Evolutionary conservation across 345 rosid species (phyloP).

Genomic region (Reutealis trisperma): DNA sequence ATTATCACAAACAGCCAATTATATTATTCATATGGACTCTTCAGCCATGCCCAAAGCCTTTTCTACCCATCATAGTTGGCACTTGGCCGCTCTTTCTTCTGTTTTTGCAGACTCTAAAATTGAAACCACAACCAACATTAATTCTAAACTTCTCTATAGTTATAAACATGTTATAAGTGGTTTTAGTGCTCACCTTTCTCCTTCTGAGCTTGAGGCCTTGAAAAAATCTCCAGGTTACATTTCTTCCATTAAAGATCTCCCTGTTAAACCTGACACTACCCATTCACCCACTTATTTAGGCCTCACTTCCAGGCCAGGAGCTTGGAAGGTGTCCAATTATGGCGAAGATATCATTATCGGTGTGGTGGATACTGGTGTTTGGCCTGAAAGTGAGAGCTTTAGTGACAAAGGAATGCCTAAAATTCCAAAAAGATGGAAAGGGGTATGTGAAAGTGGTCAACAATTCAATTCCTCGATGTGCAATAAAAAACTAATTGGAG

Average conservation of each 20-base stretch:
- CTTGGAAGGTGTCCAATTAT: slow-evolving; percentile 32
- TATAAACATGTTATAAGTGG: no score
- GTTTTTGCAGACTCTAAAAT: no score
- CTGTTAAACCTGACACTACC: slow-evolving; percentile 40
- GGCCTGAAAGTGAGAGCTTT: slow-evolving; percentile 56
- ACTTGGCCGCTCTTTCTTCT: no score
- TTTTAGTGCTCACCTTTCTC: slow-evolving; percentile 30
- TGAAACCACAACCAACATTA: no score
- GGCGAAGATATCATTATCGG: slow-evolving; percentile 46
- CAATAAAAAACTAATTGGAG: slow-evolving; percentile 50
- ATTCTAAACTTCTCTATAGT: no score
- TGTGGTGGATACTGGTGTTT: slow-evolving; percentile 48
- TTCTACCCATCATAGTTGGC: no score
- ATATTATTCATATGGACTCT: no score
- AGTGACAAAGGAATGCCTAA: slow-evolving; percentile 34
- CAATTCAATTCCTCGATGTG: slow-evolving; percentile 38
- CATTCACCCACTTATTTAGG: slow-evolving; percentile 44
- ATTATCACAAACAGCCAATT: not conserved
- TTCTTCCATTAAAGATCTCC: slow-evolving; percentile 30
- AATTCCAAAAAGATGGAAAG: slow-evolving; percentile 48
- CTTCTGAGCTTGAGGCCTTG: slow-evolving; percentile 29
- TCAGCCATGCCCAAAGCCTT: no score
- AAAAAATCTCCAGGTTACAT: slow-evolving; percentile 26
- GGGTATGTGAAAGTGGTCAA: slow-evolving; percentile 25
- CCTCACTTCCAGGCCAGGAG: slow-evolving; percentile 27